A percentile compares a stretch with the other conserved stretches of the same genome.
These are phyloP conservation scores for Aureobasidium subglaciale DNA, from an alignment of 2,329 filamentous ascomycete species.

Conservation along the genomic window DNA sequence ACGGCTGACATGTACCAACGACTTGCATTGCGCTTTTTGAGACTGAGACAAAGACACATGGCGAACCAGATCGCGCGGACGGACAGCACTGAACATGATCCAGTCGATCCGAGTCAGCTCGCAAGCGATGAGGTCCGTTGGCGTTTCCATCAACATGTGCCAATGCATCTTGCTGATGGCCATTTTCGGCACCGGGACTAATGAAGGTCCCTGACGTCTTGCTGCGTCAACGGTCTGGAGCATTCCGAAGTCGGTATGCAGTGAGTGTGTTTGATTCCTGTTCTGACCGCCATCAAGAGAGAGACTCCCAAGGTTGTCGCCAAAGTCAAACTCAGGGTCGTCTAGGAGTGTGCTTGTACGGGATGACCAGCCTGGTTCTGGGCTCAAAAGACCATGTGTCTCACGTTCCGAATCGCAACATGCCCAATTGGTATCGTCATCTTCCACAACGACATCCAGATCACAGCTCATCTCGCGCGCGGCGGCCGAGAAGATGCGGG, in stretches of 20 bases:
- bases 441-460: constrained; percentile 68
- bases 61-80: constrained; percentile 84
- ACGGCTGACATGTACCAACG: constrained; percentile 79
- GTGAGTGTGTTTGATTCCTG: not conserved
- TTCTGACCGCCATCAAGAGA: constrained; percentile 19
- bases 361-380: constrained; percentile 20
- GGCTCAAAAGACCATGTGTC: constrained; percentile 23
- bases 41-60: constrained; percentile 63
- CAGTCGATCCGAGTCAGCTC: constrained; percentile 95
- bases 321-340: constrained; percentile 25
- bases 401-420: constrained; percentile 61
- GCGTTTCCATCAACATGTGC: constrained; percentile 79
- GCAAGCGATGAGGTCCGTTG: constrained; percentile 77
- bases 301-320: constrained; percentile 25
- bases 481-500: constrained; percentile 75
- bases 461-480: constrained; percentile 78
- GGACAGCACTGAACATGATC: constrained; percentile 95
- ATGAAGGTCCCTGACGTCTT: constrained; percentile 64
- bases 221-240: constrained; percentile 57
- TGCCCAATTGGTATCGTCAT: constrained; percentile 93
- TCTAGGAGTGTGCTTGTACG: constrained; percentile 29
- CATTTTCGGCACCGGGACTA: constrained; percentile 63
- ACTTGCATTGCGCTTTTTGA: constrained; percentile 54
- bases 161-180: constrained; percentile 80
- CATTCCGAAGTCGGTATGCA: constrained; percentile 10